Evolutionary conservation across 2,329 filamentous ascomycete genomes (phyloP), one percentile per base, ranked within the genome.

Genomic region (Aspergillus brasiliensis): DNA sequence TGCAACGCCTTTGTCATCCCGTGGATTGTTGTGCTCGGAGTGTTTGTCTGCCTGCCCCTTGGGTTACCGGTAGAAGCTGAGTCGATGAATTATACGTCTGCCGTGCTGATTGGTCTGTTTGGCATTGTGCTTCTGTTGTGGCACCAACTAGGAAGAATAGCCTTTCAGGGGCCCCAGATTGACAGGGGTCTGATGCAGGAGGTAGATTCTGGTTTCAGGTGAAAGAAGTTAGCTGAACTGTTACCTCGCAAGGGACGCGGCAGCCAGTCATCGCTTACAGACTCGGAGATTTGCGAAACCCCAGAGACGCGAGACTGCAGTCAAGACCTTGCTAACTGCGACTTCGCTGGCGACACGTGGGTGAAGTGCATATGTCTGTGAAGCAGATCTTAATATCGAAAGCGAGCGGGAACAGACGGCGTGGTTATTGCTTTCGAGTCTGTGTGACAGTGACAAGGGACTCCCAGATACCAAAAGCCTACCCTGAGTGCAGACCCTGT

Each of bases 31-130:
- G 59, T 83, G 3, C 76, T 77, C 0, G 77, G 80, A 38, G 59
- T 81, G 2, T 80, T 83, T 38, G 78, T 80, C 63, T 80, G 73
- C 0, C 81, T 83, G 37, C 80, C 80, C 0, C 71, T 71, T 2
- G 57, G 68, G 0, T 71, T 78, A 68, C 81, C 79, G 13, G 55
- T 60, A 6, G 19, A 19, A 10, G 31, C 48, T 11, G 47, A 21
- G 23, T 46, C 40, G 15, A 58, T 58, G 55, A 57, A 49, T 40
- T 61, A 61, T 37, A 42, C 37, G 6, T 40, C 37, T 13, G 13
- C 34, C 8, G 48, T 61, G 19, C 31, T 61, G 2, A 23, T 53
- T 6, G 55, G 58, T 21, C 25, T 58, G 8, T 58, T 47, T 31
- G 21, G 19, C 7, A 10, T 58, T 78, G 80, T 0, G 46, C 17